Evolutionary conservation across 306 rosid species (phyloP).

Genomic region (Prunus mongolica): DNA sequence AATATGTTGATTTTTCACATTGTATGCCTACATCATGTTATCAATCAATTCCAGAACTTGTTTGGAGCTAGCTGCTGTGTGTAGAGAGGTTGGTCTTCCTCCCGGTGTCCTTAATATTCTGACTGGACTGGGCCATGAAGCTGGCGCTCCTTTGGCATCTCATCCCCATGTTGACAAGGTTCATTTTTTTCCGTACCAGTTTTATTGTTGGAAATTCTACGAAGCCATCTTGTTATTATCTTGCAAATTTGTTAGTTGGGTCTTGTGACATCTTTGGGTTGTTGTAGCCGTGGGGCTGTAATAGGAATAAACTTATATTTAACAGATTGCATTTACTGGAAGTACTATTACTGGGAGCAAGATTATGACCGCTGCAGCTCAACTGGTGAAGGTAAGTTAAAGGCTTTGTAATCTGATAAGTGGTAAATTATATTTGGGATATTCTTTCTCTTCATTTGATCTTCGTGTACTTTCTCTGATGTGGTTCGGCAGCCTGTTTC

Average conservation of each 20-base stretch:
- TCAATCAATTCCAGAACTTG: slow-evolving; percentile 58
- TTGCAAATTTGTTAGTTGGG: not conserved
- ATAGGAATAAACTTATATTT: slow-evolving; percentile 15
- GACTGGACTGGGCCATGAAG: slow-evolving; percentile 91
- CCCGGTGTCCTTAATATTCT: slow-evolving; percentile 74
- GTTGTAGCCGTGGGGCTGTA: slow-evolving; percentile 6
- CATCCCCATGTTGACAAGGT: slow-evolving; percentile 98
- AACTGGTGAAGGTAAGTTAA: slow-evolving; percentile 64
- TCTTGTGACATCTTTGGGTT: slow-evolving; percentile 2
- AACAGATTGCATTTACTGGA: slow-evolving; percentile 96
- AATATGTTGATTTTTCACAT: slow-evolving; percentile 7
- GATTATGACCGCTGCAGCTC: slow-evolving; percentile 91
- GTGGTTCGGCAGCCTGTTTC: slow-evolving; percentile 83
- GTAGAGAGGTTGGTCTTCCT: slow-evolving; percentile 84
- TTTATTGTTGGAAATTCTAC: slow-evolving; percentile 13
- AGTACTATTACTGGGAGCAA: slow-evolving; percentile 89
- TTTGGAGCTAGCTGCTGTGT: slow-evolving; percentile 76
- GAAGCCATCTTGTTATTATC: not conserved
- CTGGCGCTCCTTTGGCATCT: slow-evolving; percentile 92
- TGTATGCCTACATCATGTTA: slow-evolving; percentile 11
- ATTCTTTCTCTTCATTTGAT: slow-evolving; percentile 13
- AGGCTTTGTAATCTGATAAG: not conserved
- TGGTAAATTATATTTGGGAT: not conserved
- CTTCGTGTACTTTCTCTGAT: slow-evolving; percentile 7
- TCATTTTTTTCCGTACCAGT: slow-evolving; percentile 1